Evolutionary conservation across 192 early-diverging fungal species (phyloP).

Genomic region (Podila verticillata): DNA sequence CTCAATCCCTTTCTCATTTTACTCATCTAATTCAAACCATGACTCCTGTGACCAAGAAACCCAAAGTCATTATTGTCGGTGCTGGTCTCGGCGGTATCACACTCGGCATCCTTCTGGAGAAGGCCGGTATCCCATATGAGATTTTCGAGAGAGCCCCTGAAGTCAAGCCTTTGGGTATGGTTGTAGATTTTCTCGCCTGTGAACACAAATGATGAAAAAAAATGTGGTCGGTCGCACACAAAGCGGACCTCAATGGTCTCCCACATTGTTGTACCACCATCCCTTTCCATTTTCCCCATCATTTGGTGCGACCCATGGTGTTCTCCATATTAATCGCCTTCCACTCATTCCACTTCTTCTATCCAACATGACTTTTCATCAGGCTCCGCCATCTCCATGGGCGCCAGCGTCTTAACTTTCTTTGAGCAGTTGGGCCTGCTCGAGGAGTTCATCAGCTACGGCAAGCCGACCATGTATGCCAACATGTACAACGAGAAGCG

Average conservation of each 20-base stretch:
- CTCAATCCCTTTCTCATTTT: too few relatives aligned
- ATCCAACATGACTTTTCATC: too few relatives aligned
- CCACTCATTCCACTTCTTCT: too few relatives aligned
- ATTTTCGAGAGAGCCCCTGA: constrained; percentile 5
- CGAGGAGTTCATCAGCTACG: neutral
- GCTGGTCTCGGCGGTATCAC: constrained; percentile 2
- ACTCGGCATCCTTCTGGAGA: constrained; percentile 6
- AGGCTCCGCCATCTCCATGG: constrained; percentile 4
- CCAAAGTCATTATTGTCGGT: constrained; percentile 10
- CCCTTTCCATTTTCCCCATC: too few relatives aligned
- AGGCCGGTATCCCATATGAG: neutral
- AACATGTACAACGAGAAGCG: constrained; percentile 2
- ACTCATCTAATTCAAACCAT: too few relatives aligned
- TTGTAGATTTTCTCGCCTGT: too few relatives aligned
- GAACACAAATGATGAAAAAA: too few relatives aligned
- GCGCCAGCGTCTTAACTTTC: neutral
- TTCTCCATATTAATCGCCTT: too few relatives aligned
- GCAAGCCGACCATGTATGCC: neutral
- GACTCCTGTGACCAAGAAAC: neutral
- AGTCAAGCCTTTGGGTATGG: constrained; percentile 8
- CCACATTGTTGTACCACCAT: too few relatives aligned
- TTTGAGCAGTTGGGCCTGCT: neutral
- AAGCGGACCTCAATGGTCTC: too few relatives aligned
- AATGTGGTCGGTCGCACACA: too few relatives aligned
- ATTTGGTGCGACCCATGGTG: too few relatives aligned